Percentiles rank a stretch among this genome's conserved stretches.
phyloP scores from a whole-genome alignment of 257 asterid genomes.

The Mentha longifolia region DNA sequence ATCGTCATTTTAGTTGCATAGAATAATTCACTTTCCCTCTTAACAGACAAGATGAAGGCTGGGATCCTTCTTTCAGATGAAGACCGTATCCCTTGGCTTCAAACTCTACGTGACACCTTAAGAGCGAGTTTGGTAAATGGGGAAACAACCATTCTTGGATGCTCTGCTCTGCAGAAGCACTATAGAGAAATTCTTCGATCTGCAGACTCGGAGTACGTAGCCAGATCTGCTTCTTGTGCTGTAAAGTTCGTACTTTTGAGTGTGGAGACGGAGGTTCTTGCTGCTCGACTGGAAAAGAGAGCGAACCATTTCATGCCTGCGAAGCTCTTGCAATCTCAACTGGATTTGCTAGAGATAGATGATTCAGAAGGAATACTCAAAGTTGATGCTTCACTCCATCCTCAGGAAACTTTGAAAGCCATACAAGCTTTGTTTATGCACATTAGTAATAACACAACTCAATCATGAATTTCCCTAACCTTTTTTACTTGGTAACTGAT shows the following conservation, averaged over 20 bases:
- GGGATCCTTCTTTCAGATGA: conserved; percentile 76
- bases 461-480: too few relatives aligned
- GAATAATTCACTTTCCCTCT: background rate
- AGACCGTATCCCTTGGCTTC: conserved; percentile 88
- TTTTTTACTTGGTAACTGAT: too few relatives aligned
- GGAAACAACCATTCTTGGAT: conserved; percentile 57
- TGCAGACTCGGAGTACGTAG: conserved; percentile 59
- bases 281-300: conserved; percentile 64
- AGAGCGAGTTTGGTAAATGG: conserved; percentile 42
- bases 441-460: too few relatives aligned
- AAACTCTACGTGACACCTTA: conserved; percentile 57
- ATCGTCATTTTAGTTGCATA: background rate
- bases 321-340: conserved; percentile 75
- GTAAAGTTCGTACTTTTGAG: conserved; percentile 67
- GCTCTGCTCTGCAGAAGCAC: conserved; percentile 79
- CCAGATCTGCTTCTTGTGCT: conserved; percentile 37
- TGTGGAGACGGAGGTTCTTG: conserved; percentile 61
- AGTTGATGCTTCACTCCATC: conserved; percentile 74
- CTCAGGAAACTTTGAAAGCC: conserved; percentile 50
- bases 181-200: conserved; percentile 84
- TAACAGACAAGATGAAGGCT: conserved; percentile 56
- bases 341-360: conserved; percentile 76
- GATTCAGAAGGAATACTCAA: conserved; percentile 72
- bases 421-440: conserved; percentile 43
- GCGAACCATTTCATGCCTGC: conserved; percentile 93